Conservation (phyloP, 345 rosid species). For the Populus davidiana region DNA sequence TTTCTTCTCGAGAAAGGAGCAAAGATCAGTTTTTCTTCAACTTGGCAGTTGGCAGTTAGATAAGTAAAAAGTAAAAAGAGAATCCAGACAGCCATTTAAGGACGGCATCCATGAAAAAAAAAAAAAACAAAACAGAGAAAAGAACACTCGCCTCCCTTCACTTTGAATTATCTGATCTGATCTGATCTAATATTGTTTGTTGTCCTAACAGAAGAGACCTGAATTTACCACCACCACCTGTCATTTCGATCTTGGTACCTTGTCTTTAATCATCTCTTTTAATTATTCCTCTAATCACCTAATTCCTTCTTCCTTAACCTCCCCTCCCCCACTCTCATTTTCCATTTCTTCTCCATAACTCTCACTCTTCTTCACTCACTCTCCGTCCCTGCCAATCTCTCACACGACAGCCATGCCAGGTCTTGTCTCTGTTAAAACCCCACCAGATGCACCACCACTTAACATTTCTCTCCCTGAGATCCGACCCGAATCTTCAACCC, state of each 20-base stretch:
- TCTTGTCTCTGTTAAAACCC: constrained; percentile 78
- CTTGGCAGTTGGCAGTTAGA: neutral
- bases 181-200: neutral
- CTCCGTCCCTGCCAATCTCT: neutral
- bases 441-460: constrained; percentile 65
- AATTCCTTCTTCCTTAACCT: neutral
- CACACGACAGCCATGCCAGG: constrained; percentile 63
- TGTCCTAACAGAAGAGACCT: neutral
- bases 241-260: constrained; percentile 6
- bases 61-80: neutral
- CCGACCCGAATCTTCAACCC: constrained; percentile 32
- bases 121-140: neutral
- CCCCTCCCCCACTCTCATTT: neutral
- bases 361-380: neutral
- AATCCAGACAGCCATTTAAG: neutral
- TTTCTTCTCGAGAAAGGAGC: no score
- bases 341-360: neutral
- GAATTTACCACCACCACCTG: neutral
- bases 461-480: constrained; percentile 65
- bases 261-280: neutral
- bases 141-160: neutral
- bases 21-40: neutral
- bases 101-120: no score
- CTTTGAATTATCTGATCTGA: no score
- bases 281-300: constrained; percentile 7